Percentiles rank a stretch among this genome's conserved stretches.
These are phyloP conservation scores for Camillea tinctor DNA, from an alignment of 2,329 filamentous ascomycete genomes.

Conservation along the genomic window DNA sequence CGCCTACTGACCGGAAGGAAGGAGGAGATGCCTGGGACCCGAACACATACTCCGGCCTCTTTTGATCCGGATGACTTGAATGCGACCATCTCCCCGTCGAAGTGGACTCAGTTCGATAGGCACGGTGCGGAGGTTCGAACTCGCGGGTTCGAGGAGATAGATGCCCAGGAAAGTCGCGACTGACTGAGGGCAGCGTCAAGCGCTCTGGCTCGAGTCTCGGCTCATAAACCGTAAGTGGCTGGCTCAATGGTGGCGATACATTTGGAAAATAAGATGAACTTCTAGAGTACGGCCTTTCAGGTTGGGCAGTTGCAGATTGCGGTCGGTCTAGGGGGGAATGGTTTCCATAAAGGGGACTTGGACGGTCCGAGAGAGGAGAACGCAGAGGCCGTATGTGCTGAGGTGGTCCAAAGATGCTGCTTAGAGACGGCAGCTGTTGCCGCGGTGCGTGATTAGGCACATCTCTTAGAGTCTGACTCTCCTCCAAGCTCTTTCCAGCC, in stretches of 20 bases:
- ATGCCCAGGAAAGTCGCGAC: constrained; percentile 40
- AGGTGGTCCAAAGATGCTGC: constrained; percentile 54
- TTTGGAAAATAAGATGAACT: constrained; percentile 48
- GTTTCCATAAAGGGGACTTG: constrained; percentile 39
- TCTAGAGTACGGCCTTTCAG: constrained; percentile 39
- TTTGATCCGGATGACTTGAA: constrained; percentile 43
- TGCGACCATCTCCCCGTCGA: constrained; percentile 37
- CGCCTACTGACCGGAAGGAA: constrained; percentile 26
- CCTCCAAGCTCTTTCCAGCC: constrained; percentile 39
- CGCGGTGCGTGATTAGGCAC: constrained; percentile 31
- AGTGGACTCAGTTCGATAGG: constrained; percentile 20
- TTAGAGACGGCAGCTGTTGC: constrained; percentile 55
- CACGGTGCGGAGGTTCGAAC: constrained; percentile 31
- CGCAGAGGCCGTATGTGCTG: constrained; percentile 42
- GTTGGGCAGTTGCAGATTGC: constrained; percentile 36
- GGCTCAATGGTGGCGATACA: constrained; percentile 37
- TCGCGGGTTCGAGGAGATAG: constrained; percentile 46
- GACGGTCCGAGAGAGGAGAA: constrained; percentile 47
- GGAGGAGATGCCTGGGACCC: constrained; percentile 42
- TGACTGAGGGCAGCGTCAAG: constrained; percentile 32
- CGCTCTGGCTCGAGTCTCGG: constrained; percentile 44
- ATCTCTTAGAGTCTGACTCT: constrained; percentile 37
- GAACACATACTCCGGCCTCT: constrained; percentile 46
- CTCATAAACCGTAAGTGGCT: constrained; percentile 48
- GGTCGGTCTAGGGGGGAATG: constrained; percentile 49